Percentiles rank a stretch among this genome's conserved stretches.
These are phyloP conservation scores for Gossypium arboreum DNA, from an alignment of 345 rosid species.

Conservation along the genomic window DNA sequence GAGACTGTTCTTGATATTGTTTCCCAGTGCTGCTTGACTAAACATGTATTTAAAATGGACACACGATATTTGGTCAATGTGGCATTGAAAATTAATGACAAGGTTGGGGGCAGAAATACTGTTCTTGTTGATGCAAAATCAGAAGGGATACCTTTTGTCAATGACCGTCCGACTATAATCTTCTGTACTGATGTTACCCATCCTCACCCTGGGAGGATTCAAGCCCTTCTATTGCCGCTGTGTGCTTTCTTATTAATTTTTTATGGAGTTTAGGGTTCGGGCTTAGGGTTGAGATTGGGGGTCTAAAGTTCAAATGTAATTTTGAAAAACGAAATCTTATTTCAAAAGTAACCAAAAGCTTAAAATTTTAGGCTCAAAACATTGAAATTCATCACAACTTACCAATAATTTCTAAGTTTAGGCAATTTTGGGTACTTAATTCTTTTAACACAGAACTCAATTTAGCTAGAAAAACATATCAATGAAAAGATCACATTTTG, in stretches of 20 bases:
- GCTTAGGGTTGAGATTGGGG: too few relatives aligned
- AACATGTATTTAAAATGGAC: conserved; percentile 77
- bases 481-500: too few relatives aligned
- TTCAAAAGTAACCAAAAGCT: too few relatives aligned
- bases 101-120: conserved; percentile 96
- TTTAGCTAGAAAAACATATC: too few relatives aligned
- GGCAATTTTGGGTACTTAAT: too few relatives aligned
- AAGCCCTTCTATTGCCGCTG: conserved; percentile 99
- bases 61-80: conserved; percentile 93
- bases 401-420: too few relatives aligned
- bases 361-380: too few relatives aligned
- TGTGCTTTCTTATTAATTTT: conserved; percentile 26
- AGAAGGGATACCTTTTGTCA: conserved; percentile 87
- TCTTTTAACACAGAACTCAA: too few relatives aligned
- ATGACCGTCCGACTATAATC: conserved; percentile 88
- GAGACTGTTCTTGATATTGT: conserved; percentile 95
- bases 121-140: conserved; percentile 92
- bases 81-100: conserved; percentile 85
- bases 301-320: too few relatives aligned
- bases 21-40: conserved; percentile 90
- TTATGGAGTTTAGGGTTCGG: not conserved
- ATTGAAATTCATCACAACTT: too few relatives aligned
- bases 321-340: too few relatives aligned
- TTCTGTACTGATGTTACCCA: conserved; percentile 99
- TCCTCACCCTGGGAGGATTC: conserved; percentile 98